Conservation (phyloP, 2,329 filamentous ascomycete genomes). For the Cytospora paraplurivora region DNA sequence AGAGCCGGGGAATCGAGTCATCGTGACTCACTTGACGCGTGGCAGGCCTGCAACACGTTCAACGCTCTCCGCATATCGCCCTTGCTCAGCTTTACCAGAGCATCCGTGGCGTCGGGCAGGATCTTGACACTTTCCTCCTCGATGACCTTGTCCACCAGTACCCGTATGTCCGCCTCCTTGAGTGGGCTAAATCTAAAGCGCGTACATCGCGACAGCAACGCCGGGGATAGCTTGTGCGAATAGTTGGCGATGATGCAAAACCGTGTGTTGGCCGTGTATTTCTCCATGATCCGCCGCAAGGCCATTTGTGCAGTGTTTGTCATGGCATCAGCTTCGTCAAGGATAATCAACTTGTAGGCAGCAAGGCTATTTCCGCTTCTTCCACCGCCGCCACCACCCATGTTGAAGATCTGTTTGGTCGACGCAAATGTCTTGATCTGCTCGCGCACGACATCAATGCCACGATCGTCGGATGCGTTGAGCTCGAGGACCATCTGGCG, state of each 20-base stretch:
- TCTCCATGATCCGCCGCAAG: conserved; percentile 95
- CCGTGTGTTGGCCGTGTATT: conserved; percentile 95
- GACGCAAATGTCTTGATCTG: conserved; percentile 99
- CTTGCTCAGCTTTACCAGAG: conserved; percentile 83
- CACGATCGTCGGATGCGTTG: conserved; percentile 95
- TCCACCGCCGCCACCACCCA: conserved; percentile 51
- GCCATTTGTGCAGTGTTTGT: conserved; percentile 99
- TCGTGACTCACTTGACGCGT: conserved; percentile 74
- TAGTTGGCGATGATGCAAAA: conserved; percentile 99
- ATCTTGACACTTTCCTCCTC: conserved; percentile 86
- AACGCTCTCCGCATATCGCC: conserved; percentile 94
- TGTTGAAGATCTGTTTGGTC: conserved; percentile 92
- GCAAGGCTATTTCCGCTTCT: conserved; percentile 59
- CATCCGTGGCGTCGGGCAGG: conserved; percentile 75
- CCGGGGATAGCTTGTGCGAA: conserved; percentile 94
- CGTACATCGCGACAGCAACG: conserved; percentile 89
- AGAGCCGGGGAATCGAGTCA: conserved; percentile 30
- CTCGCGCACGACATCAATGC: conserved; percentile 96
- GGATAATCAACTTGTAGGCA: conserved; percentile 90
- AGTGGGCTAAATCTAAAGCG: conserved; percentile 93
- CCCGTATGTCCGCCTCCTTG: conserved; percentile 83
- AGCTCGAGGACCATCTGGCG: conserved; percentile 98
- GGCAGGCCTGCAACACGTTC: conserved; percentile 95
- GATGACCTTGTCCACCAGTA: conserved; percentile 86
- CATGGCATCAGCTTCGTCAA: conserved; percentile 99